phyloP scores from a whole-genome alignment of 1,284 basidiomycete genomes.

The Ustilago bromivora region DNA sequence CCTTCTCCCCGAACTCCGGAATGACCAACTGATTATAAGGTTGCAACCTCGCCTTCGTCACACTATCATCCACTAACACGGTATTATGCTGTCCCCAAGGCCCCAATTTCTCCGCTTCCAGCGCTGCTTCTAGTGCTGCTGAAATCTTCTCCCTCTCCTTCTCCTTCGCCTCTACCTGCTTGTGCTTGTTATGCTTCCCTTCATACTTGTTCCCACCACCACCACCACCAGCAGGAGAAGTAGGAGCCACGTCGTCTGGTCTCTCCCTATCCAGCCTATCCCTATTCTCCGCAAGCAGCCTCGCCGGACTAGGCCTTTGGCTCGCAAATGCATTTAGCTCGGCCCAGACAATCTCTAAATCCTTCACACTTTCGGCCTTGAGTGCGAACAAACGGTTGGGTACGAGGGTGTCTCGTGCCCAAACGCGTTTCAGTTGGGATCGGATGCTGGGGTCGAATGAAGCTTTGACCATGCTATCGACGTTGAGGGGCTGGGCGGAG shows the following conservation, averaged over 20 bases:
- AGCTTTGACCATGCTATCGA: conserved; percentile 73
- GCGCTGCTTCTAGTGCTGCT: conserved; percentile 4
- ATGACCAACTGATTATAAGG: conserved; percentile 72
- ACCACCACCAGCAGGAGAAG: neutral
- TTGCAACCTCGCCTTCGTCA: conserved; percentile 80
- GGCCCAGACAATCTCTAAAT: conserved; percentile 81
- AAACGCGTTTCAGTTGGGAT: conserved; percentile 75
- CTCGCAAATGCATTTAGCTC: conserved; percentile 69
- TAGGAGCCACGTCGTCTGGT: conserved; percentile 19
- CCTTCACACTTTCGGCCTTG: conserved; percentile 73
- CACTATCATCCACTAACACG: conserved; percentile 83
- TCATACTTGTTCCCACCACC: conserved; percentile 9
- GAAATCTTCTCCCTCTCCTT: neutral
- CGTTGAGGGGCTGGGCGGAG: conserved; percentile 83
- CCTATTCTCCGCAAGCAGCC: conserved; percentile 41
- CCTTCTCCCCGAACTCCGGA: conserved; percentile 55
- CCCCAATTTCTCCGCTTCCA: conserved; percentile 13
- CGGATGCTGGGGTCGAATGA: conserved; percentile 66
- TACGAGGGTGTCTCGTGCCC: conserved; percentile 82
- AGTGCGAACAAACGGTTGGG: conserved; percentile 20
- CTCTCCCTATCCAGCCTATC: conserved; percentile 26
- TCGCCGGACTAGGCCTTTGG: neutral
- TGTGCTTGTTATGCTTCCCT: conserved; percentile 8
- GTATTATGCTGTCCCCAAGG: conserved; percentile 78
- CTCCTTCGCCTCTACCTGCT: conserved; percentile 4